Evolutionary conservation across 192 early-diverging fungal species (phyloP), one percentile per base, ranked within the genome.

Genomic region (Cetraspora pellucida): DNA sequence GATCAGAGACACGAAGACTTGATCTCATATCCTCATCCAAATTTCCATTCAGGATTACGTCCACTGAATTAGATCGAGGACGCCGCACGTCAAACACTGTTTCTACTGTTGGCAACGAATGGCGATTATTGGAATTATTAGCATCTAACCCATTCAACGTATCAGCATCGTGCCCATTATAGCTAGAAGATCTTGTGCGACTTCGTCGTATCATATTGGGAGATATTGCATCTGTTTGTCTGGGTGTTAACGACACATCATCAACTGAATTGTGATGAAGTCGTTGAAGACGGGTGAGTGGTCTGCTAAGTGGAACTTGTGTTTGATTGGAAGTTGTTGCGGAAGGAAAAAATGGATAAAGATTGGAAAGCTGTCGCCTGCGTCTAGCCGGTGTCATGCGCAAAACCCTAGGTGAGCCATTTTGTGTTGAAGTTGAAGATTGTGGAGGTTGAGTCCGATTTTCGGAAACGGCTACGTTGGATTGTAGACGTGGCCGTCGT

Each of bases 371-470:
- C 43, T 68, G 66, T 46, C 43, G 66, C 28, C 66, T 68, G 45
- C 66, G 66, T 23, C 66, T 44, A 9, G 66, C 66, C 23, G 66
- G 66, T 47, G 66, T 68, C 66, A 68, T 68, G 10, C 66, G 66
- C 19, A 68, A 25, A 27, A 68, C 66, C 14, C 66, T 68, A 3
- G 21, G 43, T 16, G 66, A 68, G 21, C 66, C 66, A 46, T 68
- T 68, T 46, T 68, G 66, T 13, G 60, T 3, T 8, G 10, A 23
- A 63, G 16, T 30, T 30, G 60, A 4, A 46, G 66, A 46, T 21
- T n/a, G 10, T 23, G n/a, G 17, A 68, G 25, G n/a, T 44, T 19
- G 66, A 68, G 37, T 16, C 0, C 23, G 66, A 46, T 68, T 44
- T 13, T 68, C 17, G 46, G 66, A 46, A 23, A n/a, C 9, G 21